Evolutionary conservation across 192 early-diverging fungal species (phyloP), one percentile per base, ranked within the genome.

Genomic region (Mortierella antarctica): DNA sequence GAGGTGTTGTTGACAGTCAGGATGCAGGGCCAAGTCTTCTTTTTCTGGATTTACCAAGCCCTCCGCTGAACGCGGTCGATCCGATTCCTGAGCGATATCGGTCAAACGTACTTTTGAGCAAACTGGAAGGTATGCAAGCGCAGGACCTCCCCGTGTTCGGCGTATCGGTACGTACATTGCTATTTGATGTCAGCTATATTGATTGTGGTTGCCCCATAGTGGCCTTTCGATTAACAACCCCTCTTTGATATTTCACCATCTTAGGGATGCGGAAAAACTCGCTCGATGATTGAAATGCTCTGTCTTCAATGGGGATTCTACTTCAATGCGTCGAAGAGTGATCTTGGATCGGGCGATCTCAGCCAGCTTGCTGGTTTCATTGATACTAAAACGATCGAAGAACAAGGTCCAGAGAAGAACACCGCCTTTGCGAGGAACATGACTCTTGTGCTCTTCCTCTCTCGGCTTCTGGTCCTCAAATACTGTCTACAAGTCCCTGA

Each of bases 251-350:
- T 57, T 21, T 57, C 21, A 21, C 21, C 10, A 57, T 51, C 50
- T 15, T 52, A 56, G 48, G 70, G 71, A 9, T 74, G 72, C 21
- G 65, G 72, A 15, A 74, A 74, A 53, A 74, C 72, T 45, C 64
- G 72, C 5, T 67, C 72, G 8, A 42, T 67, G 23, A 56, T 74
- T 7, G 65, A 74, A 52, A 60, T 55, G 58, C 59, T 74, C 46
- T 74, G 65, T 67, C 48, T 67, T 12, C 64, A 74, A n/a, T 67
- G 65, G 72, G 72, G 72, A 46, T 74, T 74, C 58, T 74, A 67
- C 57, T 74, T 67, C 45, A 74, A 74, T 31, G 72, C 65, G 5
- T 15, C 72, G 46, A 59, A 73, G 23, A 73, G n/a, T 2, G 71
- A 73, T 46, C 63, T 66, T 60, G 71, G 71, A 11, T 53, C 48